Percentiles rank a stretch among this genome's conserved stretches.
Conservation (phyloP, 2,329 filamentous ascomycete species). For the Scedosporium minutisporum region DNA sequence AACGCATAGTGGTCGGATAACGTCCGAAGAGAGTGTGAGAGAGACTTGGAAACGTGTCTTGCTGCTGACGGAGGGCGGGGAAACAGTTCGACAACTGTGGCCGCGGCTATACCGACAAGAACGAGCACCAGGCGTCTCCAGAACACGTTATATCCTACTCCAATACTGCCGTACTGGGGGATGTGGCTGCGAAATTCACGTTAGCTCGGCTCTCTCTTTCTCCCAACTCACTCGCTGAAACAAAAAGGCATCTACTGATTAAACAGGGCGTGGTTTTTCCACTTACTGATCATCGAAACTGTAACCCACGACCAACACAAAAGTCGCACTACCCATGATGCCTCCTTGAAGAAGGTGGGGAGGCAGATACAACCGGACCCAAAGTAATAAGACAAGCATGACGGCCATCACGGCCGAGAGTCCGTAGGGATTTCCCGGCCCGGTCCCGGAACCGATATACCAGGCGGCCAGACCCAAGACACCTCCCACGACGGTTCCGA, state of each 20-base stretch:
- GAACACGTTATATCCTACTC: slow-evolving; percentile 35
- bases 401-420: slow-evolving; percentile 34
- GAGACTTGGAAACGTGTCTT: slow-evolving; percentile 30
- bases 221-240: no score
- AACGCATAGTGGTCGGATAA: slow-evolving; percentile 40
- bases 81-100: slow-evolving; percentile 34
- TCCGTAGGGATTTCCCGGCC: slow-evolving; percentile 38
- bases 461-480: slow-evolving; percentile 35
- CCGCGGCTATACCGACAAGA: slow-evolving; percentile 31
- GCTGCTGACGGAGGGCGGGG: slow-evolving; percentile 36
- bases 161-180: slow-evolving; percentile 33
- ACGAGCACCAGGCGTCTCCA: slow-evolving; percentile 36
- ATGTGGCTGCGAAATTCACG: slow-evolving; percentile 20
- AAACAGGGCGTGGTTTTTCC: neutral
- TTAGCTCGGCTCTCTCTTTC: neutral
- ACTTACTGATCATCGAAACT: slow-evolving; percentile 28
- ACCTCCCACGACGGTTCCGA: slow-evolving; percentile 37
- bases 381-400: slow-evolving; percentile 23
- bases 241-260: no score
- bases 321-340: slow-evolving; percentile 26
- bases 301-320: slow-evolving; percentile 33
- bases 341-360: slow-evolving; percentile 17
- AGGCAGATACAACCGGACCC: slow-evolving; percentile 24
- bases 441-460: slow-evolving; percentile 40
- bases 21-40: slow-evolving; percentile 31